A percentile compares a stretch with the other conserved stretches of the same genome.
phyloP scores from a whole-genome alignment of 192 early-diverging fungal genomes.

The Coemansia sp. region DNA sequence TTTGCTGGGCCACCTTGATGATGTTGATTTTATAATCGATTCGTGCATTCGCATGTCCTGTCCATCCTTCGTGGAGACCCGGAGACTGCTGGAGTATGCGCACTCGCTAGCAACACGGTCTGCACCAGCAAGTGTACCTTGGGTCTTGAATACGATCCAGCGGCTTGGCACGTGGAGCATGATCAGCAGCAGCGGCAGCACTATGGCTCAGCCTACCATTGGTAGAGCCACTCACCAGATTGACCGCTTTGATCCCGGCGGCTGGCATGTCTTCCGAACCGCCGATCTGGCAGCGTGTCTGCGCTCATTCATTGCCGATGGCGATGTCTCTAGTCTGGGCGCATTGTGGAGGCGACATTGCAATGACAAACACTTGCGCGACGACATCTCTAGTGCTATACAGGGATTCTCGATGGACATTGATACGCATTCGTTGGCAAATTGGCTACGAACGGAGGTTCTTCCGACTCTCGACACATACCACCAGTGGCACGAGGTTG shows the following conservation, averaged over 20 bases:
- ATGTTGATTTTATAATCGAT: constrained; percentile 17
- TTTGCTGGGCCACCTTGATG: constrained; percentile 17
- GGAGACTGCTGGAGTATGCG: constrained; percentile 28
- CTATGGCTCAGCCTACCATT: neutral
- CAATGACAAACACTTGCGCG: constrained; percentile 34
- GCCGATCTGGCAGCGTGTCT: constrained; percentile 47
- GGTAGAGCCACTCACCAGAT: neutral
- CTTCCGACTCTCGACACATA: constrained; percentile 42
- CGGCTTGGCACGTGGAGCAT: constrained; percentile 52
- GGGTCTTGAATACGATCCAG: constrained; percentile 9
- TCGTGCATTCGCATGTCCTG: constrained; percentile 21
- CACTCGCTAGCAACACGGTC: constrained; percentile 5
- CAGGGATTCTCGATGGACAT: constrained; percentile 46
- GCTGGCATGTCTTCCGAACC: constrained; percentile 57
- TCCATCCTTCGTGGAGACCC: constrained; percentile 13
- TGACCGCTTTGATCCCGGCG: constrained; percentile 24
- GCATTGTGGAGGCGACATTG: constrained; percentile 61
- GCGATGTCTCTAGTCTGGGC: constrained; percentile 46
- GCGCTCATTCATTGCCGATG: constrained; percentile 40
- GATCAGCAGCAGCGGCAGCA: constrained; percentile 4
- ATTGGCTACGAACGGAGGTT: constrained; percentile 60
- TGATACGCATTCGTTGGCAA: constrained; percentile 18
- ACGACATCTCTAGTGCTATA: constrained; percentile 52
- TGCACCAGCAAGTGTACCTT: neutral
- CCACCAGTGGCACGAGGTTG: constrained; percentile 39